Evolutionary conservation across 176 grass and related monocot species (phyloP), one percentile per base, ranked within the genome.

Genomic region (Ensete glaucum): DNA sequence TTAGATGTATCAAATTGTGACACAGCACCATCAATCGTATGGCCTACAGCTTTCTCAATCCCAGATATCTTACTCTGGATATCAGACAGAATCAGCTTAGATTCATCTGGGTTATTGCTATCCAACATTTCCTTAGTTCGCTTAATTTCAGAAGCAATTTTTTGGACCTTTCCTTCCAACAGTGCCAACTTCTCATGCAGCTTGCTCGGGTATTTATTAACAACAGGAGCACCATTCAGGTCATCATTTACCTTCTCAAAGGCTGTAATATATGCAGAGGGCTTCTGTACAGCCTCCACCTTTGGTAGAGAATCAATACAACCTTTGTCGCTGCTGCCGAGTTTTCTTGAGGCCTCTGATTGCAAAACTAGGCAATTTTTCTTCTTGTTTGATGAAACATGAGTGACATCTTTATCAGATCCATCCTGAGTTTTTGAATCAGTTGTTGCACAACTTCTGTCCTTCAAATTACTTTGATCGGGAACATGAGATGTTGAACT

Each of bases 61-160:
- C 81, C 88, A 77, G 62, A 91, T 24, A 98, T 94, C 19, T 94
- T 89, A 70, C 80, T 93, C 78, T 98, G 95, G 60, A 91, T 98
- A 79, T 98, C 92, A 10, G 86, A 91, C 67, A 98, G 82, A 77
- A 98, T 94, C 58, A 91, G 84, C 73, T 90, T 98, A 53, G 95
- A 89, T 78, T 98, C 88, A 29, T 98, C 90, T 0, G 90, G 90
- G 54, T 98, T 93, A 81, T 89, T 87, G 27, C 80, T 83, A 71
- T 98, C 95, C 65, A 98, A 73, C 78, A 94, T 89, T 73, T 89
- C 95, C 66, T 98, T 98, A 16, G 95, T 98, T 59, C 87, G 82
- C 75, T 93, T 93, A 77, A 98, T 98, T 53, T 98, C 90, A 1
- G 88, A 89, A 49, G 90, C 95, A 82, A 99, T 99, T 80, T 91